phyloP scores from a whole-genome alignment of 768 basidiomycete genomes.

The Mycena haematopus region DNA sequence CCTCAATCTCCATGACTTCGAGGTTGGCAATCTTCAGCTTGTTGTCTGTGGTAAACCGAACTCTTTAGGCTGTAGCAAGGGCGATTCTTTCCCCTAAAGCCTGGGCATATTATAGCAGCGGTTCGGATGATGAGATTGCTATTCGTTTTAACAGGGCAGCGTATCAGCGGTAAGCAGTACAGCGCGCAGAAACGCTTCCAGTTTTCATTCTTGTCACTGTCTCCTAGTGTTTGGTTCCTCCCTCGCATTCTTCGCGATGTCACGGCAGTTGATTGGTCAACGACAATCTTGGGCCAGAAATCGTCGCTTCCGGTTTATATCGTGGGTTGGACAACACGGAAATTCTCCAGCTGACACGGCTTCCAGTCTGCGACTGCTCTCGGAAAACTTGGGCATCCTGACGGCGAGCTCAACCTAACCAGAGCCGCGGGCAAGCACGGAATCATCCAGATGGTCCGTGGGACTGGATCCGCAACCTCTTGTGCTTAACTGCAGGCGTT shows the following conservation, averaged over 20 bases:
- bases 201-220: constrained; percentile 8
- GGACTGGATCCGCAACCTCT: neutral
- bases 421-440: constrained; percentile 83
- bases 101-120: constrained; percentile 82
- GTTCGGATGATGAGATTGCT: constrained; percentile 78
- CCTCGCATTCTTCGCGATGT: constrained; percentile 73
- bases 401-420: constrained; percentile 92
- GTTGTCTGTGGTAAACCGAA: neutral
- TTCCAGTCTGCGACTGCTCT: constrained; percentile 25
- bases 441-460: constrained; percentile 55
- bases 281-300: constrained; percentile 65
- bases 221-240: constrained; percentile 67
- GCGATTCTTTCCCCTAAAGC: constrained; percentile 66
- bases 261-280: constrained; percentile 65
- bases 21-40: constrained; percentile 46
- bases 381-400: constrained; percentile 93
- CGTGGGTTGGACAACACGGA: constrained; percentile 37
- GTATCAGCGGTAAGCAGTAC: constrained; percentile 61
- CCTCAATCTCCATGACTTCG: constrained; percentile 78
- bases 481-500: constrained; percentile 1
- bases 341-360: neutral
- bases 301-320: constrained; percentile 72
- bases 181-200: neutral
- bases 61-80: constrained; percentile 63
- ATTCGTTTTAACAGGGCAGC: constrained; percentile 72